Percentiles rank a stretch among this genome's conserved stretches.
These are phyloP conservation scores for Aspergillus arachidicola DNA, from an alignment of 2,329 filamentous ascomycete species.

Conservation along the genomic window DNA sequence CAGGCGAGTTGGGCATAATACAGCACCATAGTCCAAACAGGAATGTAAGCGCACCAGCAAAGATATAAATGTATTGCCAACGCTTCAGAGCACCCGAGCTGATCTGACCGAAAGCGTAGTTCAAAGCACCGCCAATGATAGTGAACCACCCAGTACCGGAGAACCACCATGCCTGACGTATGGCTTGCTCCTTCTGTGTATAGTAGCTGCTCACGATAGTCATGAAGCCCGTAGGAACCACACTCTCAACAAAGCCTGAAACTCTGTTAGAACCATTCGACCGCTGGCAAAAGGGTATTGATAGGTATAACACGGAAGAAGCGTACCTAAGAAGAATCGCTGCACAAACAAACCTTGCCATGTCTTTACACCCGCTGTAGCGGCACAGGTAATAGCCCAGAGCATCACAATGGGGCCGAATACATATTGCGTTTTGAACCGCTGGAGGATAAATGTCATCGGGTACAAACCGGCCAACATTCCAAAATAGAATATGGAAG, in stretches of 20 bases:
- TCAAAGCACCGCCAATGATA: conserved; percentile 64
- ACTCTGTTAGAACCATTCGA: not conserved
- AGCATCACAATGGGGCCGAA: conserved; percentile 59
- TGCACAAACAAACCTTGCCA: conserved; percentile 67
- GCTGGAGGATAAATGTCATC: conserved; percentile 70
- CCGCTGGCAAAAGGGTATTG: not conserved
- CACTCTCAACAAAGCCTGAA: conserved; percentile 60
- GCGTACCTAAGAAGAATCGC: conserved; percentile 60
- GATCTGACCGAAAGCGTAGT: conserved; percentile 70
- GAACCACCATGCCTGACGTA: conserved; percentile 71
- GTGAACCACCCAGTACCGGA: conserved; percentile 60
- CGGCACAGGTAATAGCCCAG: conserved; percentile 69
- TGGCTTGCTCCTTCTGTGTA: conserved; percentile 65
- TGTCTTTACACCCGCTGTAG: conserved; percentile 67
- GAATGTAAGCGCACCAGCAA: conserved; percentile 66
- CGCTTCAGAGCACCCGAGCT: conserved; percentile 54
- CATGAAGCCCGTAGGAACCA: conserved; percentile 70
- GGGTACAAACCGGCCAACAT: conserved; percentile 75
- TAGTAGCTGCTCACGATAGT: conserved; percentile 64
- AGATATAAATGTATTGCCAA: conserved; percentile 73
- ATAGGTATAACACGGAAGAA: not conserved
- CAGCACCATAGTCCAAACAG: conserved; percentile 68
- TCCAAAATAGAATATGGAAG: conserved; percentile 78
- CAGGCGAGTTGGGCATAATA: conserved; percentile 65
- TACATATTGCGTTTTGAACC: conserved; percentile 65